phyloP scores from a whole-genome alignment of 495 filamentous ascomycete genomes.

The Neurospora sp. region DNA sequence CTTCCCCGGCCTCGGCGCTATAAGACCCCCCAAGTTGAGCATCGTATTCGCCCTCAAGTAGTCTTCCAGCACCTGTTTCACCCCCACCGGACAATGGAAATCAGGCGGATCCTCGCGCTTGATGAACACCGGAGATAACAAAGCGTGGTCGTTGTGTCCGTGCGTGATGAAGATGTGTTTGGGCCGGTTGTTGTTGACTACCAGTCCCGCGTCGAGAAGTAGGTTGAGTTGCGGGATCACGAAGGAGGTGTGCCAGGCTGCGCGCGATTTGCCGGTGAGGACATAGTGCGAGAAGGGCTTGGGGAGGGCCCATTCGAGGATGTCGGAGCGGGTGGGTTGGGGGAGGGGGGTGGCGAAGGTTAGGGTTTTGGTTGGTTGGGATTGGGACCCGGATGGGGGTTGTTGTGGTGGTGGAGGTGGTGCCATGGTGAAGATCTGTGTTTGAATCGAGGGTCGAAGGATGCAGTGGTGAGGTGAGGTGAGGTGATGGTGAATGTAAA shows the following conservation, averaged over 20 bases:
- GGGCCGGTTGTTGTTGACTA: conserved; percentile 25
- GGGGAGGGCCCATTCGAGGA: conserved; percentile 29
- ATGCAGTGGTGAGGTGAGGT: neutral
- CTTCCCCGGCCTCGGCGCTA: conserved; percentile 4
- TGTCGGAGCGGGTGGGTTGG: conserved; percentile 24
- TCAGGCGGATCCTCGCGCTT: conserved; percentile 25
- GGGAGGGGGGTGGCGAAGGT: conserved; percentile 26
- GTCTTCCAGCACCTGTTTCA: conserved; percentile 16
- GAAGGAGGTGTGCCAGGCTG: conserved; percentile 35
- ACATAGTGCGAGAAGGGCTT: conserved; percentile 23
- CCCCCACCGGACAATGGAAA: conserved; percentile 24
- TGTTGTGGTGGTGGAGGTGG: neutral
- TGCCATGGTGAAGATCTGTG: neutral
- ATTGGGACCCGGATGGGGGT: neutral
- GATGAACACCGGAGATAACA: conserved; percentile 22
- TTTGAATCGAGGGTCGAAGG: neutral
- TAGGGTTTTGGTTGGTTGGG: neutral
- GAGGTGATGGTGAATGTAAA: neutral
- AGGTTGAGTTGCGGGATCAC: conserved; percentile 29
- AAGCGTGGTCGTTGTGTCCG: conserved; percentile 31
- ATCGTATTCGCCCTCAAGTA: conserved; percentile 20
- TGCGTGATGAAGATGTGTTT: conserved; percentile 35
- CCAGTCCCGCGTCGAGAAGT: conserved; percentile 28
- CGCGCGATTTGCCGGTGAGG: conserved; percentile 28
- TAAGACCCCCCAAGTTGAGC: conserved; percentile 18